phyloP scores from a whole-genome alignment of 768 basidiomycete genomes.

The Russula olivacea region DNA sequence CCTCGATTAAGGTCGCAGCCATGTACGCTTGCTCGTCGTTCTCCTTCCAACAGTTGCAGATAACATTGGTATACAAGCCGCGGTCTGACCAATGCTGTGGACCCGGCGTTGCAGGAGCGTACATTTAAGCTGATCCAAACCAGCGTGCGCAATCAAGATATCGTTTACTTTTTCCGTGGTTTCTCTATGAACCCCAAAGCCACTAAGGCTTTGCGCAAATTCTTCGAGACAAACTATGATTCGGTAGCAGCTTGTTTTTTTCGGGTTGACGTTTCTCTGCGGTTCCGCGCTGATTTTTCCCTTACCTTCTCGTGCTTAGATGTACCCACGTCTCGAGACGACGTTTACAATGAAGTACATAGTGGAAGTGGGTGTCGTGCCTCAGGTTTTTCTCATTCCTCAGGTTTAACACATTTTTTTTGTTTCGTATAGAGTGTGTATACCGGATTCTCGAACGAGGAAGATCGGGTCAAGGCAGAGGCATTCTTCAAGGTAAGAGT shows the following conservation, averaged over 20 bases:
- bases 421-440: conserved; percentile 4
- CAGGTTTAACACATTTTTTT: background rate
- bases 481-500: conserved; percentile 22
- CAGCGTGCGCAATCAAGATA: conserved; percentile 54
- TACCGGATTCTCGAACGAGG: conserved; percentile 5
- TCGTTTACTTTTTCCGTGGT: conserved; percentile 57
- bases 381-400: background rate
- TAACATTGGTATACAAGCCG: conserved; percentile 35
- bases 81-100: conserved; percentile 57
- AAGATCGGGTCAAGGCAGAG: conserved; percentile 17
- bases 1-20: conserved; percentile 63
- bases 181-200: conserved; percentile 51
- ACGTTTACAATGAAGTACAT: conserved; percentile 18
- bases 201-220: conserved; percentile 48
- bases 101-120: conserved; percentile 51
- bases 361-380: conserved; percentile 3
- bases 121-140: conserved; percentile 56
- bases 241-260: conserved; percentile 37
- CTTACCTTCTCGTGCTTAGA: background rate
- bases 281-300: background rate
- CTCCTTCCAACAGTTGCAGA: background rate
- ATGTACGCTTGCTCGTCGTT: conserved; percentile 42
- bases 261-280: background rate
- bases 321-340: conserved; percentile 19
- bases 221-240: conserved; percentile 67